Base-by-base conservation (phyloP, 495 filamentous ascomycete genomes). In the Penicillium soppii region DNA sequence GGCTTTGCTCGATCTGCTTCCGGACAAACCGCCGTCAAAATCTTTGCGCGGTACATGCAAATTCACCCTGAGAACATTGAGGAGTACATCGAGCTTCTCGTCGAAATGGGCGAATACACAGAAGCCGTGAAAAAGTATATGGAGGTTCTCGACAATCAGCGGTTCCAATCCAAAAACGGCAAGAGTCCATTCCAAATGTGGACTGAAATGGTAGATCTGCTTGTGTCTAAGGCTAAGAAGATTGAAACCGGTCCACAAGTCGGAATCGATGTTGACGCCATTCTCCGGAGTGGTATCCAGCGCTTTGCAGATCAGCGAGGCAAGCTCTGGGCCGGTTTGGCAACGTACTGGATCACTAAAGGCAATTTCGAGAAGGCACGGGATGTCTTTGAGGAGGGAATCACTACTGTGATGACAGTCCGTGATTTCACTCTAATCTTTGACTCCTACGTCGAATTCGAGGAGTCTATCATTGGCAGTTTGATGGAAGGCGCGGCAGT, bases 321-420 rank as follows among this genome's bases (percentile, higher is more conserved):
- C 23, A 96, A 95, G 60, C 73, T 99, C n/a, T 97, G 95, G 94
- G 90, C 87, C 43, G 92, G 91, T 16, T 69, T 99, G 41, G 95
- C 94, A 32, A 95, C 94, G 10, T 99, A 99, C 66, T 97, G 92
- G 91, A 95, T 92, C 63, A 92, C 87, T 13, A 88, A 83, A 60
- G 91, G 91, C 25, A 89, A 89, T 56, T 97, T 96, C 62, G 95
- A 99, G 62, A 82, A 81, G 58, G 91, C 94, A 0, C 75, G 94
- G 56, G 94, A 99, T 70, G 79, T 95, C 17, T 97, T 96, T 57
- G 95, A 99, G 70, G 92, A 97, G 71, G 95, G 91, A 38, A 90
- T 97, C 54, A 96, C 89, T 22, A 97, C 94, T 1, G 95, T 97
- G 49, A 96, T 97, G 92, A 99, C 95, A 4, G 91, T 97, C n/a